These are phyloP conservation scores for Alternaria hordeiaustralica DNA, from an alignment of 2,329 filamentous ascomycete species.

Conservation along the genomic window DNA sequence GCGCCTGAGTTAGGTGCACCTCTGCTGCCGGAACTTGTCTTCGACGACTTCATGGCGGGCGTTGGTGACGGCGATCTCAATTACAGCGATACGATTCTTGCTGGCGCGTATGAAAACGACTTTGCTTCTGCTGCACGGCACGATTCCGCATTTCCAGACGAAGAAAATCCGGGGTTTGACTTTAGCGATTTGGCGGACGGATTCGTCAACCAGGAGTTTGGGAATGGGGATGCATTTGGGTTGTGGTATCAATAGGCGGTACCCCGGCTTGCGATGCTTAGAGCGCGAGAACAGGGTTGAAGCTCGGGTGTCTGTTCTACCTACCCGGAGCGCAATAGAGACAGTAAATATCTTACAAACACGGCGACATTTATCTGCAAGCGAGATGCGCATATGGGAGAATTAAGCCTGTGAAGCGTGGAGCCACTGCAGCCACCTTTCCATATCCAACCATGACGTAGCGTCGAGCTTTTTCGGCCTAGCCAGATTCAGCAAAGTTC, in stretches of 20 bases:
- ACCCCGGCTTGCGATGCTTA: no score
- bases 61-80: neutral
- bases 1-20: neutral
- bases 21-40: neutral
- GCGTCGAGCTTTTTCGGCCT: no score
- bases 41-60: neutral
- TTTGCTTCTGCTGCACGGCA: neutral
- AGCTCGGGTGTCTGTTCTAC: no score
- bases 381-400: no score
- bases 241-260: neutral
- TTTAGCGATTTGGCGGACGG: neutral
- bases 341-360: no score
- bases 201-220: neutral
- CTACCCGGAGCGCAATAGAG: no score
- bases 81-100: neutral
- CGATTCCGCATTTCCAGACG: neutral
- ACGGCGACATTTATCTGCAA: no score
- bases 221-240: neutral
- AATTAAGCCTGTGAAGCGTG: no score
- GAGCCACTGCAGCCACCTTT: no score
- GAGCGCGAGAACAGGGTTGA: no score
- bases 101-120: neutral
- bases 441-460: no score
- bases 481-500: no score
- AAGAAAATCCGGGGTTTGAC: neutral